Evolutionary conservation across 768 basidiomycete species (phyloP), one percentile per base, ranked within the genome.

Genomic region (Leccinum barrowsii): DNA sequence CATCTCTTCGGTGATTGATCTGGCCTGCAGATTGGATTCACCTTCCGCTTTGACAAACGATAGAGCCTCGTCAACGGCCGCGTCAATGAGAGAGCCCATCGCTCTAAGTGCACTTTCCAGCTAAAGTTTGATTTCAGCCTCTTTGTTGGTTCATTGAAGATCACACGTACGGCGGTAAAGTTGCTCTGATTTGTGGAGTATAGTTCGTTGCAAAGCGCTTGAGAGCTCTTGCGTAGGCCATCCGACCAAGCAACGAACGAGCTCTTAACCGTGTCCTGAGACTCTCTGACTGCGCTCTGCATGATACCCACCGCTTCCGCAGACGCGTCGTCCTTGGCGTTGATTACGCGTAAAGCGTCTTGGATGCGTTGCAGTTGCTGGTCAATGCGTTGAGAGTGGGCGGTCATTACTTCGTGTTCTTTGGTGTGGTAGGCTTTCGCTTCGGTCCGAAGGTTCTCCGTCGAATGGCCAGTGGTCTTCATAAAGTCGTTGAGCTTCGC

Each of bases 401-500:
- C 70, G 1, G 79, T 67, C 21, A 87, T 69, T 6, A 80, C 76
- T 59, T 85, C 79, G 21, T 84, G 74, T 67, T 90, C 84, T 52
- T 80, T 80, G 4, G 74, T 65, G 24, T 84, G 78, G 64, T 86
- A 83, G 34, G 79, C 71, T 52, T 85, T 80, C 2, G 84, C 77
- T 62, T 89, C 85, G 1, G 73, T 63, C 22, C 79, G 80, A 49
- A 94, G 76, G 58, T 75, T 82, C 48, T 72, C 66, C 3, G 82
- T 74, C n/a, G 77, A 80, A 59, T 85, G 80, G 2, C 77, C 76
- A 7, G 86, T 80, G 1, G 78, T 75, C 61, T 82, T 81, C 59
- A 83, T 73, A 64, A 94, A 86, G 47, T 82, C 82, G 11, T 83
- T 79, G 15, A 95, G 76, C 58, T 81, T 83, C 7, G 77, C 73